These are phyloP conservation scores for Taphrina deformans DNA, from an alignment of 1,139 yeast genomes.

Conservation along the genomic window DNA sequence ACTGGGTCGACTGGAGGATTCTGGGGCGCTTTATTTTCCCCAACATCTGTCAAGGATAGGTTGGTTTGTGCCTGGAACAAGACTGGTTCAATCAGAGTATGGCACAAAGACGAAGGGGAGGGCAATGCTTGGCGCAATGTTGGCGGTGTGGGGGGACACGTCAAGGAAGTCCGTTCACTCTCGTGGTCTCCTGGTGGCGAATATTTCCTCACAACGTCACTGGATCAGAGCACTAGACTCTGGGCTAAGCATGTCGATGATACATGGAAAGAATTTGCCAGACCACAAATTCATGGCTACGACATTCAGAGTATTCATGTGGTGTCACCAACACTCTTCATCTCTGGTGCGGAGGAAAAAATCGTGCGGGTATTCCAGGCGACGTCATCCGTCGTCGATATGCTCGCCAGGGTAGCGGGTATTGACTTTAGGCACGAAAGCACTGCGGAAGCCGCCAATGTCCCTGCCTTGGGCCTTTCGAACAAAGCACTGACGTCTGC, in stretches of 20 bases:
- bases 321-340: constrained; percentile 62
- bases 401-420: constrained; percentile 48
- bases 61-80: constrained; percentile 88
- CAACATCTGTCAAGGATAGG: constrained; percentile 72
- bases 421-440: constrained; percentile 41
- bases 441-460: constrained; percentile 77
- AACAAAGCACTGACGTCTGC: constrained; percentile 72
- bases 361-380: constrained; percentile 83
- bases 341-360: constrained; percentile 96
- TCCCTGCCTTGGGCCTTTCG: constrained; percentile 91
- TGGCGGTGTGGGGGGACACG: constrained; percentile 74
- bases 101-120: constrained; percentile 44
- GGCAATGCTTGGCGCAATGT: constrained; percentile 55
- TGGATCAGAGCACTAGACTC: constrained; percentile 91
- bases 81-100: constrained; percentile 49
- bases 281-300: constrained; percentile 98
- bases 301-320: constrained; percentile 86
- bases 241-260: constrained; percentile 54
- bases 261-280: constrained; percentile 82
- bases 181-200: constrained; percentile 71
- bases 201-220: constrained; percentile 65
- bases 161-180: constrained; percentile 70
- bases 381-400: constrained; percentile 72
- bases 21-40: constrained; percentile 80
- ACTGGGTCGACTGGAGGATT: constrained; percentile 98